Base-by-base conservation (phyloP, 257 asterid genomes). In the Cinchona pubescens region DNA sequence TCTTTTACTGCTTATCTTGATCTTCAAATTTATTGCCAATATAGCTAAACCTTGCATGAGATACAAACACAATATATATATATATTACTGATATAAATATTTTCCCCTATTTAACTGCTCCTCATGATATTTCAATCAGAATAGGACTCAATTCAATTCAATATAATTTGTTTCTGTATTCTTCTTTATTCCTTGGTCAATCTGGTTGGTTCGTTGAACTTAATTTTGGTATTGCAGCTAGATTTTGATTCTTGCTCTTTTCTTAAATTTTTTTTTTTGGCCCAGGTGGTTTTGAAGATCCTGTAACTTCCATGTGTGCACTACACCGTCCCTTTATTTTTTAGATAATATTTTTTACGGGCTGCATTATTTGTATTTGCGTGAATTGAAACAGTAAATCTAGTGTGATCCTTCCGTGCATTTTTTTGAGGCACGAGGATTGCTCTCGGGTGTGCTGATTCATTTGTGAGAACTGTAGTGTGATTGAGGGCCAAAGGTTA, bases 281-380 rank as follows among this genome's bases (percentile, higher is more conserved):
- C 30, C 19, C 35, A 68, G 79, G 75, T 35, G 76, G 43, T 48
- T 43, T 42, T 70, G 67, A 40, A 70, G 67, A 67, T 71, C 35
- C 67, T 56, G 29, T 4, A 48, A 55, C 40, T 19, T 18, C n/a
- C 49, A 18, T 49, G 73, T n/a, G 29, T 16, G 32, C 3, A 53
- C 55, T 43, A 18, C 12, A 27, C 43, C 1, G 40, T 45, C 11
- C 1, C 0, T 30, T 63, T 75, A 7, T 25, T 37, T 38, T 75
- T 29, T 13, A 5, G 53, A 29, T 34, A 18, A 21, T 53, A 1
- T 56, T 38, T 3, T 49, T n/a, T 12, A 5, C 45, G 46, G 75
- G 7, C 38, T 16, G 61, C 55, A 30, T 68, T 67, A 29, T 23
- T 42, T 30, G n/a, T n/a, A n/a, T n/a, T n/a, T n/a, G n/a, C n/a